Evolutionary conservation across 1,284 basidiomycete species (phyloP).

Genomic region (Puccinia hordei): DNA sequence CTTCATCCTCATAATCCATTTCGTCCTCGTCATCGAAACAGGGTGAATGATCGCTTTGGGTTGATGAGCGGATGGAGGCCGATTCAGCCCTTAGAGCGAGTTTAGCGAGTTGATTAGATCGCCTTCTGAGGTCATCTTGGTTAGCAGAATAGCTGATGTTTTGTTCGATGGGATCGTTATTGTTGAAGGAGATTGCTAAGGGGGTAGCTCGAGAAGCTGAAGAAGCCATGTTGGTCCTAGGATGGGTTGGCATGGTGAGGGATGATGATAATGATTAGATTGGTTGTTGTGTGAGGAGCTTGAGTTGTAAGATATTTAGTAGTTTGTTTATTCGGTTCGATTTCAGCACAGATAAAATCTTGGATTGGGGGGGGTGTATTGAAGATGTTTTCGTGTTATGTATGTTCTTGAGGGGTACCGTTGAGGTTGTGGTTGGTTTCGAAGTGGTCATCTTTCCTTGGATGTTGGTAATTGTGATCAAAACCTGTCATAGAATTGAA

Average conservation of each 20-base stretch:
- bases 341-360: too few relatives aligned
- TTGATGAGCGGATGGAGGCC: constrained; percentile 3
- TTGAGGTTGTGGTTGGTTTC: too few relatives aligned
- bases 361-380: too few relatives aligned
- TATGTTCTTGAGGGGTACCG: too few relatives aligned
- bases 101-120: constrained; percentile 33
- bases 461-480: too few relatives aligned
- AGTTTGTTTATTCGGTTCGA: too few relatives aligned
- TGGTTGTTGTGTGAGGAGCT: too few relatives aligned
- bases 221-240: background rate
- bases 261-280: too few relatives aligned
- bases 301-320: too few relatives aligned
- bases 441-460: too few relatives aligned
- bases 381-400: too few relatives aligned
- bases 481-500: too few relatives aligned
- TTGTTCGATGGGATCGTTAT: background rate
- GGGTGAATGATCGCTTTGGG: background rate
- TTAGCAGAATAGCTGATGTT: constrained; percentile 32
- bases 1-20: background rate
- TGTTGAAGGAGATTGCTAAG: background rate
- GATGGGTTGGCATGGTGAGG: background rate
- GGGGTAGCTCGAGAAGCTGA: background rate
- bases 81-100: constrained; percentile 35
- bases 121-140: constrained; percentile 33
- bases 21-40: background rate